phyloP scores from a whole-genome alignment of 805 yeast genomes.

The Tetrapisispora taiwanensis region DNA sequence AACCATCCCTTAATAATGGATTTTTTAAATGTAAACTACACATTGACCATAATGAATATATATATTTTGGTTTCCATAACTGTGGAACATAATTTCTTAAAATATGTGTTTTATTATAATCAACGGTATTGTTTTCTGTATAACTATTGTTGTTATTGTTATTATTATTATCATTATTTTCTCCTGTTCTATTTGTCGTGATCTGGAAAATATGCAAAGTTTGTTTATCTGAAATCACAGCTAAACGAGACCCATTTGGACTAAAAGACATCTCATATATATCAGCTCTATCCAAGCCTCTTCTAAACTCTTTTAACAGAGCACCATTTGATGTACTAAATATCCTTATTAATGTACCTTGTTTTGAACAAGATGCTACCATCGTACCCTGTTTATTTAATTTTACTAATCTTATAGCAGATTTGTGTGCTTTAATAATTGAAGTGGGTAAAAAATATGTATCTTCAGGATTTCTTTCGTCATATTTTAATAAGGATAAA shows the following conservation, averaged over 20 bases:
- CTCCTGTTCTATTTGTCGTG: background rate
- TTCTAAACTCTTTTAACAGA: slow-evolving; percentile 69
- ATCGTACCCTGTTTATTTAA: slow-evolving; percentile 67
- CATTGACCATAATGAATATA: slow-evolving; percentile 81
- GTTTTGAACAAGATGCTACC: slow-evolving; percentile 80
- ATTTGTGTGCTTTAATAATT: slow-evolving; percentile 77
- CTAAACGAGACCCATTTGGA: slow-evolving; percentile 63
- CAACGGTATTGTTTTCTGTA: slow-evolving; percentile 2
- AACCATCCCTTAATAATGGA: slow-evolving; percentile 18
- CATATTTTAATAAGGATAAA: slow-evolving; percentile 13
- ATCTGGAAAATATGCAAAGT: slow-evolving; percentile 76
- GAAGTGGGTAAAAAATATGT: slow-evolving; percentile 19
- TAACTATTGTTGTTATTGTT: too few species aligned
- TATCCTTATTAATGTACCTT: slow-evolving; percentile 83
- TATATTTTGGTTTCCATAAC: slow-evolving; percentile 56
- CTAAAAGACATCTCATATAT: slow-evolving; percentile 79
- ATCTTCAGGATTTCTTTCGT: slow-evolving; percentile 10
- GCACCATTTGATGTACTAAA: slow-evolving; percentile 55
- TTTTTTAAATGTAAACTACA: slow-evolving; percentile 51
- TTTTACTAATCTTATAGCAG: slow-evolving; percentile 57
- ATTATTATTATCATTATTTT: slow-evolving; percentile 1
- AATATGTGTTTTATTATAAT: slow-evolving; percentile 51
- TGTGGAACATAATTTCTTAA: slow-evolving; percentile 46
- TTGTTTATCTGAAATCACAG: slow-evolving; percentile 79
- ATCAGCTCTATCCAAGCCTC: slow-evolving; percentile 81